Conservation (phyloP, 1,284 basidiomycete species). For the Phellopilus nigrolimitatus region DNA sequence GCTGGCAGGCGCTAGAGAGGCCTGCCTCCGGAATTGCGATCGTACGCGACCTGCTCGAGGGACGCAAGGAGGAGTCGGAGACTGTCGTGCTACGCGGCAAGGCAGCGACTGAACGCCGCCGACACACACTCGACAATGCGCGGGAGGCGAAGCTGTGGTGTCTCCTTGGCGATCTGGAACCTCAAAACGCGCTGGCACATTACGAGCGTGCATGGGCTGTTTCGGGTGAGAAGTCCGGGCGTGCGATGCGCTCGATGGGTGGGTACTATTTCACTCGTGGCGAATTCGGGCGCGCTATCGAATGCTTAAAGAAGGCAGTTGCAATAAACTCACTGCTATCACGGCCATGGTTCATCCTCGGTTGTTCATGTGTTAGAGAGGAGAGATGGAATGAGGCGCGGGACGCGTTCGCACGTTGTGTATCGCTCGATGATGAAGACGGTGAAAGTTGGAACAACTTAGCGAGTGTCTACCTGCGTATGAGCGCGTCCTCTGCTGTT, state of each 20-base stretch:
- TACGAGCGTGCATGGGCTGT: conserved; percentile 85
- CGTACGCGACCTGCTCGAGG: conserved; percentile 80
- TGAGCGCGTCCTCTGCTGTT: conserved; percentile 41
- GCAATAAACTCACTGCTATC: conserved; percentile 84
- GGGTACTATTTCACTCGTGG: conserved; percentile 73
- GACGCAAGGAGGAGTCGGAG: conserved; percentile 77
- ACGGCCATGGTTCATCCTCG: conserved; percentile 95
- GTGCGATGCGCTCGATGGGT: conserved; percentile 89
- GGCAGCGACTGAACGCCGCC: conserved; percentile 37
- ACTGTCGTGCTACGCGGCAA: conserved; percentile 63
- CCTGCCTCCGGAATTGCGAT: conserved; percentile 73
- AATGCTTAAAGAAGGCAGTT: conserved; percentile 69
- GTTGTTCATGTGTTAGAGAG: conserved; percentile 79
- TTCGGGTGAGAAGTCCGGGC: conserved; percentile 74
- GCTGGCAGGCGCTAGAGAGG: conserved; percentile 77
- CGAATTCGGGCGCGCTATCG: conserved; percentile 62
- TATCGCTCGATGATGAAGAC: conserved; percentile 92
- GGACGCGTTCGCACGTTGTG: conserved; percentile 82
- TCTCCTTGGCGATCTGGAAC: conserved; percentile 89
- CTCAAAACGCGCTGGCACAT: conserved; percentile 58
- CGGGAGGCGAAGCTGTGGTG: conserved; percentile 95
- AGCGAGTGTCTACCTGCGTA: conserved; percentile 88
- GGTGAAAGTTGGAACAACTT: conserved; percentile 98
- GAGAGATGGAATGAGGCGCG: conserved; percentile 84
- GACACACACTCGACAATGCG: conserved; percentile 53